Percentiles rank a stretch among this genome's conserved stretches.
Evolutionary conservation across 192 early-diverging fungal genomes (phyloP).

Genomic region (Phycomyces blakesleeanus): DNA sequence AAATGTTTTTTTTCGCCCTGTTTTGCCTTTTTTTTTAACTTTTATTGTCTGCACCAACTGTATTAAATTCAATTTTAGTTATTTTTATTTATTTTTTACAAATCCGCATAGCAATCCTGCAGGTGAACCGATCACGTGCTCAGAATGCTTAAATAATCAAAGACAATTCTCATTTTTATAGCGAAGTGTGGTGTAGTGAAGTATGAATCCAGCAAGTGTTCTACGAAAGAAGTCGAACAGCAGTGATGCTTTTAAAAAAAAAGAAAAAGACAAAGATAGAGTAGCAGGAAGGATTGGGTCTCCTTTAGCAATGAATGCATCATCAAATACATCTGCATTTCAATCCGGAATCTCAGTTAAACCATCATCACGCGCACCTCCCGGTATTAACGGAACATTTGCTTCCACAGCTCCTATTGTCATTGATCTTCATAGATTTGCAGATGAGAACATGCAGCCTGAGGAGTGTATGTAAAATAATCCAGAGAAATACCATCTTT

Average conservation of each 20-base stretch:
- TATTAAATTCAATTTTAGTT: too few relatives aligned
- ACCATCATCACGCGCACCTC: neutral
- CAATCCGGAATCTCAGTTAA: neutral
- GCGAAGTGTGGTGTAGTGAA: too few relatives aligned
- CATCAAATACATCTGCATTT: slow-evolving; percentile 1
- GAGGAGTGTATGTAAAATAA: slow-evolving; percentile 25
- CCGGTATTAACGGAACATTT: slow-evolving; percentile 1
- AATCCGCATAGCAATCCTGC: too few relatives aligned
- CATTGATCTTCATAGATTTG: slow-evolving; percentile 26
- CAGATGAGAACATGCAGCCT: slow-evolving; percentile 28
- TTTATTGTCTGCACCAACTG: too few relatives aligned
- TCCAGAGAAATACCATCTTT: neutral
- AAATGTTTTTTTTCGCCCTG: too few relatives aligned
- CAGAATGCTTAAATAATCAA: too few relatives aligned
- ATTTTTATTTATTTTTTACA: too few relatives aligned
- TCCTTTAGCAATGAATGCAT: neutral
- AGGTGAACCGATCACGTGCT: too few relatives aligned
- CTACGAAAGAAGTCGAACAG: neutral
- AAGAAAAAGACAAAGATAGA: slow-evolving; percentile 12
- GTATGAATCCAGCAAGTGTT: slow-evolving; percentile 2
- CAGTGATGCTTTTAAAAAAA: slow-evolving; percentile 6
- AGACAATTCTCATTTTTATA: too few relatives aligned
- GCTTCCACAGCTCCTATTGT: slow-evolving; percentile 11
- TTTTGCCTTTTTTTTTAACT: too few relatives aligned
- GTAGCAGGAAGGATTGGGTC: neutral